A percentile compares a stretch with the other conserved stretches of the same genome.
These are phyloP conservation scores for Leccinum aurantiacum DNA, from an alignment of 768 basidiomycete species.

Conservation along the genomic window DNA sequence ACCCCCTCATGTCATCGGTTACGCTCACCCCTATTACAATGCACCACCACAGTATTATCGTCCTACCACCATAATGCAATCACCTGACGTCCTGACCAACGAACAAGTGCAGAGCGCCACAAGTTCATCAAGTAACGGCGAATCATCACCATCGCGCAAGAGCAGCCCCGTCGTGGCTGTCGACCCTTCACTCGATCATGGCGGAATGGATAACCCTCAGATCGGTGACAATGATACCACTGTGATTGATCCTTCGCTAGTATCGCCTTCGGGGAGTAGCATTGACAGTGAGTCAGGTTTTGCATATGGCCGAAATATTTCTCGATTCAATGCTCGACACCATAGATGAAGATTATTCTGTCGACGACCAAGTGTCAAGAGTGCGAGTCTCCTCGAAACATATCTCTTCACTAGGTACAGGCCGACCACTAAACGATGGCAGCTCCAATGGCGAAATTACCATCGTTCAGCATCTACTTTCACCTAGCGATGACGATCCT, in stretches of 20 bases:
- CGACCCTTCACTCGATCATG: conserved; percentile 23
- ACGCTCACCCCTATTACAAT: conserved; percentile 37
- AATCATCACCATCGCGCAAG: conserved; percentile 29
- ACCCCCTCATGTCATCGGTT: conserved; percentile 36
- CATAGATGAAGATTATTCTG: conserved; percentile 30
- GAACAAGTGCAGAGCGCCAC: conserved; percentile 27
- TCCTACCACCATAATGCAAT: conserved; percentile 27
- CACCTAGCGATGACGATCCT: conserved; percentile 24
- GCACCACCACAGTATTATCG: conserved; percentile 51
- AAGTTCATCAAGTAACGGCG: conserved; percentile 23
- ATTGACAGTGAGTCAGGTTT: conserved; percentile 20
- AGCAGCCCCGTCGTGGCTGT: conserved; percentile 28
- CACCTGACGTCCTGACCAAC: conserved; percentile 17
- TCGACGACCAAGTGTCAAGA: conserved; percentile 8
- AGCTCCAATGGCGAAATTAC: conserved; percentile 16
- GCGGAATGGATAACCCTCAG: conserved; percentile 15
- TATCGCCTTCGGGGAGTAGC: conserved; percentile 20
- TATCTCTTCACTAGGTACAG: conserved; percentile 7
- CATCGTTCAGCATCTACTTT: conserved; percentile 18
- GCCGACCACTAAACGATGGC: conserved; percentile 11
- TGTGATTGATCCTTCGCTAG: conserved; percentile 42
- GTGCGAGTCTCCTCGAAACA: conserved; percentile 12
- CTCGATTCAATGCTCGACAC: conserved; percentile 38
- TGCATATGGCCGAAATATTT: conserved; percentile 28
- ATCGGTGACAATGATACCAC: conserved; percentile 17